Conservation (phyloP, 176 grass and related monocot species). For the maize (Zea mays) region DNA sequence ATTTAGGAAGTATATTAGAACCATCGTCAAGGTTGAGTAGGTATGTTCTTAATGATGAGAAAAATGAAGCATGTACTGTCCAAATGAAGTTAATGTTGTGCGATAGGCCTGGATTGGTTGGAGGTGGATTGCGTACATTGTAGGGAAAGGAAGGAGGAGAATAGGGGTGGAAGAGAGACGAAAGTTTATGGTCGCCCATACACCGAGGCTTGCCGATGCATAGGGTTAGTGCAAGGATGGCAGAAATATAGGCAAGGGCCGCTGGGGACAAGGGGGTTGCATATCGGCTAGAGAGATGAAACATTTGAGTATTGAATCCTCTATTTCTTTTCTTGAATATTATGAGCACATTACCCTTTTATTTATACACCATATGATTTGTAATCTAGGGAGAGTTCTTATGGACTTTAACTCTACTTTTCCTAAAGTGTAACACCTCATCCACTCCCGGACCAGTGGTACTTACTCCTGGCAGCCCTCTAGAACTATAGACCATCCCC, state of each 20-base stretch:
- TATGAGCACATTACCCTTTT: no score
- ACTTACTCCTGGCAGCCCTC: no score
- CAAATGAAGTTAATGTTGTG: background rate
- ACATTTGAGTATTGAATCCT: no score
- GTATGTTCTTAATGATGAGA: background rate
- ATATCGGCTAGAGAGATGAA: no score
- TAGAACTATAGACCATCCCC: no score
- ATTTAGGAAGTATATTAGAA: background rate
- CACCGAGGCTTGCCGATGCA: background rate
- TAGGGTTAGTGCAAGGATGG: no score
- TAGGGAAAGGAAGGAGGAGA: background rate
- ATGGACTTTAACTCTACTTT: background rate
- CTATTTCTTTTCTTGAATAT: no score
- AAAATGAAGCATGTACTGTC: background rate
- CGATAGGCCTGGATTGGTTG: background rate
- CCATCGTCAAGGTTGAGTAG: background rate
- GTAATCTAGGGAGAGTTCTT: background rate
- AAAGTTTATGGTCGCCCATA: background rate
- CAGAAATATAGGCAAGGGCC: no score
- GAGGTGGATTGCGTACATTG: background rate
- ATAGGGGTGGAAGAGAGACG: background rate
- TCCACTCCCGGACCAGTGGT: no score
- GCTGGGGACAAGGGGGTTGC: no score
- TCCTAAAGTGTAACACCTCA: background rate
- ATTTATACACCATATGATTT: background rate